Evolutionary conservation across 2,329 filamentous ascomycete species (phyloP), one percentile per base, ranked within the genome.

Genomic region (Sarocladium strictum): DNA sequence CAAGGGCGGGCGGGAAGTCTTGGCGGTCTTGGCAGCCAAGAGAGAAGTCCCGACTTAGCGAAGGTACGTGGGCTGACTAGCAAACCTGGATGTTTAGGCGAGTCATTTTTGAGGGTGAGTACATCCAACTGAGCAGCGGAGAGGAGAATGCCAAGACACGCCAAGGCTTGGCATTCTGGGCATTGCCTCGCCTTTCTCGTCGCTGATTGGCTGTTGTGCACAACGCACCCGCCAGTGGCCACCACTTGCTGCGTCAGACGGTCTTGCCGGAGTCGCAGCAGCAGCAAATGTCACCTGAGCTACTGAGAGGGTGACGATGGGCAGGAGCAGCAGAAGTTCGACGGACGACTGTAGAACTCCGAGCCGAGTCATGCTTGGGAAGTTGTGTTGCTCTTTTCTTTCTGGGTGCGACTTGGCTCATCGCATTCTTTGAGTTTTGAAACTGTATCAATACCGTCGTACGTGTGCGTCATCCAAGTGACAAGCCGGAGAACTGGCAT

Each of bases 1-100:
- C 21, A 66, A 67, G 67, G 69, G 67, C 63, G 64, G 69, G 67
- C 69, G 68, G 68, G 65, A 70, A 63, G 58, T 56, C 64, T 66
- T 65, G 63, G 63, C 61, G 59, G 59, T 60, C 67, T 54, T 54
- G 56, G 56, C 50, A 26, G 29, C 17, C 33, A 33, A 27, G 40
- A 38, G 11, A 17, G 23, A 29, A 35, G 67, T 67, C 65, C 26
- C 35, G 19, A 9, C 17, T 23, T 27, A 32, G 10, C 50, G 12
- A 12, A 41, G 35, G 27, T 47, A 52, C 35, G 19, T 43, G 3
- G 23, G 15, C 9, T 24, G 6, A 26, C 21, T 29, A 12, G 23
- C 6, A 9, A 6, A 11, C 6, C 29, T 7, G 14, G 5, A 40
- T 17, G 17, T 4, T 21, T 14, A 24, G 4, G 15, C 2, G 12